Conservation (phyloP, 2,329 filamentous ascomycete species). For the Pseudodiploospora longispora region DNA sequence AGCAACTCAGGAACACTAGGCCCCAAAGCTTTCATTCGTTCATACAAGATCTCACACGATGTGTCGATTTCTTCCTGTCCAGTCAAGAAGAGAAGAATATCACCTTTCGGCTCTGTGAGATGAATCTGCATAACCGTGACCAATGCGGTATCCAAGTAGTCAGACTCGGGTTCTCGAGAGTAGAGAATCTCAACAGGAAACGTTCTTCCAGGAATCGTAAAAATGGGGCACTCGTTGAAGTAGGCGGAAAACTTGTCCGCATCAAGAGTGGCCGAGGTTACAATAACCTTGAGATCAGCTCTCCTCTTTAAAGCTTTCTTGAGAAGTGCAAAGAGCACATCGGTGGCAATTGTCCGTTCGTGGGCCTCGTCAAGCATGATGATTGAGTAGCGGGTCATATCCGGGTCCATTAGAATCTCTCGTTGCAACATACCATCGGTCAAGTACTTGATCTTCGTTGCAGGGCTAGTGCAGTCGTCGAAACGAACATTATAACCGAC, state of each 20-base stretch:
- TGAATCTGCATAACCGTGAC: slow-evolving; percentile 98
- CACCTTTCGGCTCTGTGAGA: slow-evolving; percentile 80
- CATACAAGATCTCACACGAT: slow-evolving; percentile 81
- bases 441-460: slow-evolving; percentile 98
- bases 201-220: slow-evolving; percentile 90
- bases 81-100: slow-evolving; percentile 94
- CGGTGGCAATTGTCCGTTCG: slow-evolving; percentile 92
- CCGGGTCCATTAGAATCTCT: slow-evolving; percentile 87
- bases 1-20: slow-evolving; percentile 85
- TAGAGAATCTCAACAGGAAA: slow-evolving; percentile 96
- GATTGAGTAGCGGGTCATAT: slow-evolving; percentile 82
- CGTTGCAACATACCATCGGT: slow-evolving; percentile 97
- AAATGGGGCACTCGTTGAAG: slow-evolving; percentile 93
- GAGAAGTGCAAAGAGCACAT: slow-evolving; percentile 86
- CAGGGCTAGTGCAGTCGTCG: slow-evolving; percentile 81
- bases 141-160: slow-evolving; percentile 90
- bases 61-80: slow-evolving; percentile 98
- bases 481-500: slow-evolving; percentile 98
- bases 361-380: slow-evolving; percentile 99
- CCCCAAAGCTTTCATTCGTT: slow-evolving; percentile 92
- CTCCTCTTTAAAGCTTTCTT: slow-evolving; percentile 87
- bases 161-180: slow-evolving; percentile 86
- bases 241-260: slow-evolving; percentile 97
- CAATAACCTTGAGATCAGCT: slow-evolving; percentile 86
- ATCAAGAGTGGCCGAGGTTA: slow-evolving; percentile 92